phyloP scores from a whole-genome alignment of 768 basidiomycete genomes.

The Galerina sulciceps region DNA sequence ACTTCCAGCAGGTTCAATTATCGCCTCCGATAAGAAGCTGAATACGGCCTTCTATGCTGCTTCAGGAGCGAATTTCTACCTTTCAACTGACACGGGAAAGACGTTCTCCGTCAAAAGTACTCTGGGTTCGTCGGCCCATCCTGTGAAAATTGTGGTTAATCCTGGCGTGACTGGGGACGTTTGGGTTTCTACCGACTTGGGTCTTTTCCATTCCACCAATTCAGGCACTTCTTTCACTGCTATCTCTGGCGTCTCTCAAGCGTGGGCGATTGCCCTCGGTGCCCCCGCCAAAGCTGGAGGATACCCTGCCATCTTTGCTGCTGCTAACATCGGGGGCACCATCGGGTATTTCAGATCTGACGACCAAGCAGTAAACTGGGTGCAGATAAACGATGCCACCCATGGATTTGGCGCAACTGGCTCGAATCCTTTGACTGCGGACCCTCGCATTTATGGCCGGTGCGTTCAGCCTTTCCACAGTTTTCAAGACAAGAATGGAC shows the following conservation, averaged over 20 bases:
- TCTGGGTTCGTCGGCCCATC: slow-evolving; percentile 51
- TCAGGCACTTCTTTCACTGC: slow-evolving; percentile 52
- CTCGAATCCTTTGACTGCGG: slow-evolving; percentile 52
- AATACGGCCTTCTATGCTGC: slow-evolving; percentile 67
- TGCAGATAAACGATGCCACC: slow-evolving; percentile 58
- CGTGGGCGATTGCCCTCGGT: slow-evolving; percentile 65
- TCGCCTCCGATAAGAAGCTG: slow-evolving; percentile 67
- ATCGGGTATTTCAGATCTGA: slow-evolving; percentile 61
- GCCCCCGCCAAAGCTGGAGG: slow-evolving; percentile 50
- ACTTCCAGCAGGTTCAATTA: slow-evolving; percentile 55
- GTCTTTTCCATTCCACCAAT: slow-evolving; percentile 63
- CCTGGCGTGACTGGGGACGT: slow-evolving; percentile 60
- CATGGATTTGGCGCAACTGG: slow-evolving; percentile 61
- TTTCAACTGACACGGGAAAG: slow-evolving; percentile 61
- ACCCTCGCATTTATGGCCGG: slow-evolving; percentile 60
- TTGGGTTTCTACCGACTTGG: slow-evolving; percentile 65
- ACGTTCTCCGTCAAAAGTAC: slow-evolving; percentile 49
- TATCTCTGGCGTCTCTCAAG: slow-evolving; percentile 49
- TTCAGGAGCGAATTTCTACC: slow-evolving; percentile 57
- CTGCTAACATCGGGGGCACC: slow-evolving; percentile 49
- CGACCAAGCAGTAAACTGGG: slow-evolving; percentile 59
- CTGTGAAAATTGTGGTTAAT: slow-evolving; percentile 58
- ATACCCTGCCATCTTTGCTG: slow-evolving; percentile 60
- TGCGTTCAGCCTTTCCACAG: slow-evolving; percentile 23
- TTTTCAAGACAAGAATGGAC: background rate